These are phyloP conservation scores for Puccinellia tenuiflora DNA, from an alignment of 176 grass and related monocot genomes.

Conservation along the genomic window DNA sequence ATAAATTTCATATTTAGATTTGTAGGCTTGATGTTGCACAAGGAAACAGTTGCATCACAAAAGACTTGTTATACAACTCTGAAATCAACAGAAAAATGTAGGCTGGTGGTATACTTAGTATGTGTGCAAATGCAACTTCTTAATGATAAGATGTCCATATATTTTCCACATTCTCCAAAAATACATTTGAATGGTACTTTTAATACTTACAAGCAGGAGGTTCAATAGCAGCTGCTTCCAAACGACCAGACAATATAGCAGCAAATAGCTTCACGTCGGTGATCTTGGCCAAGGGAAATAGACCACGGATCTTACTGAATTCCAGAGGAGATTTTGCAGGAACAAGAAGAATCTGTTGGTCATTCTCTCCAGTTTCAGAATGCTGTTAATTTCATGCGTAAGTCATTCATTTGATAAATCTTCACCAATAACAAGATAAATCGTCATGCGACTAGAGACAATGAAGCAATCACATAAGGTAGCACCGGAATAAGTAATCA, in stretches of 20 bases:
- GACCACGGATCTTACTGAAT: conserved; percentile 48
- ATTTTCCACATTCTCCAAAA: too few relatives aligned
- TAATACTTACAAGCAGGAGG: conserved; percentile 75
- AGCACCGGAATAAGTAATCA: background rate
- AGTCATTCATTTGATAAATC: background rate
- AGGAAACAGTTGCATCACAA: background rate
- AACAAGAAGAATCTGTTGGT: conserved; percentile 68
- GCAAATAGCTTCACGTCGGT: conserved; percentile 69
- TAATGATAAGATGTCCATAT: background rate
- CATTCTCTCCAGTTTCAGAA: conserved; percentile 48
- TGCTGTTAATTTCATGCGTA: conserved; percentile 35
- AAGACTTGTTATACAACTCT: background rate
- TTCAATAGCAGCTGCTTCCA: conserved; percentile 66
- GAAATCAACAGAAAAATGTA: background rate
- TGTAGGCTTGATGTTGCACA: background rate
- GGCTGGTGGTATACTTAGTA: background rate
- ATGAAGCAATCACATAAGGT: background rate
- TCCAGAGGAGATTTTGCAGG: conserved; percentile 54
- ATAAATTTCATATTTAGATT: background rate
- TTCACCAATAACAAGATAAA: conserved; percentile 7
- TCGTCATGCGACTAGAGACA: background rate
- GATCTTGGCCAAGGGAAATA: conserved; percentile 69
- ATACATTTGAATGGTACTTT: background rate
- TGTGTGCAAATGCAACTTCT: background rate
- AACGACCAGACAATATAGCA: conserved; percentile 53